Evolutionary conservation across 139 green algal genomes (phyloP).

Genomic region (Trebouxia sp.): DNA sequence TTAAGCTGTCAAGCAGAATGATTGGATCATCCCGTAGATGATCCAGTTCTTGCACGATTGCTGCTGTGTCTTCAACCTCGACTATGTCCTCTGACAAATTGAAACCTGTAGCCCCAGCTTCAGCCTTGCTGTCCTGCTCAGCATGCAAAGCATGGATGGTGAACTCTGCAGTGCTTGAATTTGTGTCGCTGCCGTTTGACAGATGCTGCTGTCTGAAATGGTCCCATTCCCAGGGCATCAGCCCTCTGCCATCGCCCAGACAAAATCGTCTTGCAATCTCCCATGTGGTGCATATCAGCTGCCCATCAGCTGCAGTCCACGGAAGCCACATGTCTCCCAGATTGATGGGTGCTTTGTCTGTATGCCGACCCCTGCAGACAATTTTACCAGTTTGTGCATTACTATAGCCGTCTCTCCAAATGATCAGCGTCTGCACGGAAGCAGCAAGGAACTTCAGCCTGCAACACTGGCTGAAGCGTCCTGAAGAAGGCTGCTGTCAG

Average conservation of each 20-base stretch:
- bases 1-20: not conserved
- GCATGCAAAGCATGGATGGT: constrained; percentile 6
- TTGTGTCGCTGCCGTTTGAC: not conserved
- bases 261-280: not conserved
- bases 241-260: not conserved
- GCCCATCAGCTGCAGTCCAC: not conserved
- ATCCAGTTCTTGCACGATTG: too few species aligned
- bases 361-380: not conserved
- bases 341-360: not conserved
- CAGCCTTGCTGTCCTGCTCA: not conserved
- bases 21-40: too few species aligned
- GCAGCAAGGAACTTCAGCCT: too few species aligned
- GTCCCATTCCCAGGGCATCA: not conserved
- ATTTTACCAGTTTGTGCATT: too few species aligned
- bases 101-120: not conserved
- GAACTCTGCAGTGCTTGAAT: not conserved
- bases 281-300: not conserved
- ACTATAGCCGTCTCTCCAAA: too few species aligned
- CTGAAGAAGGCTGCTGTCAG: too few species aligned
- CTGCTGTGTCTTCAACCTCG: too few species aligned
- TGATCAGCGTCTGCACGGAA: too few species aligned
- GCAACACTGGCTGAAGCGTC: too few species aligned
- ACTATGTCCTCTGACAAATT: not conserved
- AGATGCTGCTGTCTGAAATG: not conserved
- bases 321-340: not conserved